Evolutionary conservation across 2,329 filamentous ascomycete species (phyloP).

Genomic region (Scortechinia acanthostroma): DNA sequence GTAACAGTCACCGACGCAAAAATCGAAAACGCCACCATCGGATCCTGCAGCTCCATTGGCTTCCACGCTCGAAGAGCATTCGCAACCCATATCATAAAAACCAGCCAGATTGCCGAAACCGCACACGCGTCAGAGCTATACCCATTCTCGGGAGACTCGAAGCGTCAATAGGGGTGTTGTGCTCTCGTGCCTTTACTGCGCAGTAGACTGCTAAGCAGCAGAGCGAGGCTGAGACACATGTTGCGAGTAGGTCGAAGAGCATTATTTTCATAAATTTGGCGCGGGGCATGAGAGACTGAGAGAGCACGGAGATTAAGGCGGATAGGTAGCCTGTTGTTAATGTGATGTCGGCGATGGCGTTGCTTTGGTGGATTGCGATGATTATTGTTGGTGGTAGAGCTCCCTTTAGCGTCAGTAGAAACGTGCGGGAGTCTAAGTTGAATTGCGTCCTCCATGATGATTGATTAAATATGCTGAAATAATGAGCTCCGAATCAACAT

Average conservation of each 20-base stretch:
- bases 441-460: neutral
- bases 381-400: neutral
- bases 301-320: neutral
- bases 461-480: neutral
- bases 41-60: slow-evolving; percentile 5
- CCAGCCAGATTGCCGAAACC: neutral
- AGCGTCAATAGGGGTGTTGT: neutral
- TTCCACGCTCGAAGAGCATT: slow-evolving; percentile 4
- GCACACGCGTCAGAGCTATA: neutral
- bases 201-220: slow-evolving; percentile 1
- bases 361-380: neutral
- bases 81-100: slow-evolving; percentile 1
- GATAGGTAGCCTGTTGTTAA: neutral
- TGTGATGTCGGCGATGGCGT: neutral
- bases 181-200: neutral
- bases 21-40: slow-evolving; percentile 6
- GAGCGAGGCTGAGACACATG: neutral
- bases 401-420: neutral
- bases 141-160: neutral
- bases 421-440: neutral
- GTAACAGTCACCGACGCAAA: slow-evolving; percentile 4
- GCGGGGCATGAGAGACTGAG: neutral
- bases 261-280: slow-evolving; percentile 1
- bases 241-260: neutral
- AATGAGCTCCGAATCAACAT: no score